These are phyloP conservation scores for Lichtheimia ramosa DNA, from an alignment of 371 early-diverging fungal genomes.

Conservation along the genomic window DNA sequence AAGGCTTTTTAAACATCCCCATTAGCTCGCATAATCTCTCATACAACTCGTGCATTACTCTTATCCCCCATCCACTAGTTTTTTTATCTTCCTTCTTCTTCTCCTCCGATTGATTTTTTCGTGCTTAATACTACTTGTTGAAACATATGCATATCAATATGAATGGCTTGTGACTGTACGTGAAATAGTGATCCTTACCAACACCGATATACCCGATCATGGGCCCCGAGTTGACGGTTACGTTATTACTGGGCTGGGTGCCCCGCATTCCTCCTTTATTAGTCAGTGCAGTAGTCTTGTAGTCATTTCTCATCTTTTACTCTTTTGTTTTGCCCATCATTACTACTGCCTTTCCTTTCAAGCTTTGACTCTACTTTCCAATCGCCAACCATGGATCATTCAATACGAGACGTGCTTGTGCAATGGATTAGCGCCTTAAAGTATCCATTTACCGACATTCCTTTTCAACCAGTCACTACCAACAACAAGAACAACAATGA, in stretches of 20 bases:
- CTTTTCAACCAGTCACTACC: background rate
- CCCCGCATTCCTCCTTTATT: too few species aligned
- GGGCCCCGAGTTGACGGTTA: too few species aligned
- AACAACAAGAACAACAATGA: background rate
- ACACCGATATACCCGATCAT: too few species aligned
- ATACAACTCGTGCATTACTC: background rate
- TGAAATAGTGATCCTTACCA: too few species aligned
- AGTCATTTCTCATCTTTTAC: too few species aligned
- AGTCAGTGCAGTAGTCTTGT: too few species aligned
- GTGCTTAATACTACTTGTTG: background rate
- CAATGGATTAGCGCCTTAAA: conserved; percentile 3
- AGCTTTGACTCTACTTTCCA: background rate
- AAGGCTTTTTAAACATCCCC: conserved; percentile 31
- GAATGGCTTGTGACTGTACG: too few species aligned
- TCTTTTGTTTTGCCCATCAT: background rate
- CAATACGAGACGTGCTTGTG: background rate
- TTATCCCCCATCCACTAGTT: background rate
- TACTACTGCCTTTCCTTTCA: background rate
- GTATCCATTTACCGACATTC: background rate
- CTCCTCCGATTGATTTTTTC: background rate
- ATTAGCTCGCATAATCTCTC: too few species aligned
- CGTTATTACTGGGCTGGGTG: too few species aligned
- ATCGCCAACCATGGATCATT: background rate
- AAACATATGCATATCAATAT: too few species aligned
- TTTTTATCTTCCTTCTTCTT: background rate